Evolutionary conservation across 2,329 filamentous ascomycete species (phyloP), one percentile per base, ranked within the genome.

Genomic region (Alternaria brassicae): DNA sequence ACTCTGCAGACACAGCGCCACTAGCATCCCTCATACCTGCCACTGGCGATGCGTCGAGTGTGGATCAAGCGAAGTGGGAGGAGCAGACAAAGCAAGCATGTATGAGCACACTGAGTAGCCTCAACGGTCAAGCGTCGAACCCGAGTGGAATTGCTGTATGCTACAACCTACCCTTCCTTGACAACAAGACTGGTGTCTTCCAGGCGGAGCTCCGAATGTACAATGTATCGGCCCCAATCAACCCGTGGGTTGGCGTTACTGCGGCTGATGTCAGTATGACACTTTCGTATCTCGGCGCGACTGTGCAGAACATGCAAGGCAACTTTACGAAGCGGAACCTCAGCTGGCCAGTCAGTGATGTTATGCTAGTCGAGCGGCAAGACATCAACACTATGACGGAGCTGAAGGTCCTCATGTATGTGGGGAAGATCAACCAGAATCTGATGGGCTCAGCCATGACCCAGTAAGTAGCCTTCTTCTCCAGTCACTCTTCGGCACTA

Each of bases 111-210:
- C 81, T 95, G 17, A 74, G 77, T 2, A 74, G 78, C 25, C 81
- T 92, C 48, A 80, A 81, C 13, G 79, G 78, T 10, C 80, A 83
- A 60, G 85, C 88, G 40, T 84, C 85, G 23, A 94, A 93, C 66
- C 90, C 90, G 5, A 89, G 90, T 9, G 92, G 92, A 50, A 86
- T 92, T 47, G 89, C 89, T 58, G 86, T 91, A 47, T 96, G 92
- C 84, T 95, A 94, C 81, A 96, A 95, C 74, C 78, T 96, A 23
- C 88, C 89, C 0, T 86, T 86, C 37, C 83, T 92, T 57, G 85
- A 94, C 78, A 86, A 85, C 67, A 77, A 77, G 4, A 88, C 85
- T 0, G 91, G 91, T 28, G 81, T 87, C 15, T 95, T 95, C 74
- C 86, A 91, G 77, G 91, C 91, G 28, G 91, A 95, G 73, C 77